Evolutionary conservation across 331 rosid species (phyloP).

Genomic region (Malus hybrid): DNA sequence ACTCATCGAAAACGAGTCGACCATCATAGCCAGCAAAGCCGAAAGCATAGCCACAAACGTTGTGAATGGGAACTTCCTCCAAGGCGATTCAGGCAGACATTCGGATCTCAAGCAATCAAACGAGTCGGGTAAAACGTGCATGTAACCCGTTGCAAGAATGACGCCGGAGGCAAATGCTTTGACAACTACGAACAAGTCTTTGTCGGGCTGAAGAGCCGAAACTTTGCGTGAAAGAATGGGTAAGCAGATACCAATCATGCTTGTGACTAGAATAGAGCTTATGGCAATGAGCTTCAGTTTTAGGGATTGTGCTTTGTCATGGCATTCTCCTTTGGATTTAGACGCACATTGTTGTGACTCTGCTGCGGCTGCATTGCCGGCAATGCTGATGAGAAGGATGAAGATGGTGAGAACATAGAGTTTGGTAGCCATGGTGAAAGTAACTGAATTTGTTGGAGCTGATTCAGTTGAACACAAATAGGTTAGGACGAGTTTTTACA

Average conservation of each 20-base stretch:
- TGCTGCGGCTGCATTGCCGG: background rate
- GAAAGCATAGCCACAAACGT: conserved; percentile 51
- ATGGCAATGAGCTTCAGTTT: conserved; percentile 51
- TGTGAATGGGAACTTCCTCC: conserved; percentile 61
- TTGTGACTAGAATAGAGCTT: conserved; percentile 25
- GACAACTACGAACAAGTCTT: conserved; percentile 33
- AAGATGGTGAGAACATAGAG: background rate
- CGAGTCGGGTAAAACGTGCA: conserved; percentile 79
- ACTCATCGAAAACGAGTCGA: conserved; percentile 48
- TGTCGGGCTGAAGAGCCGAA: conserved; percentile 36
- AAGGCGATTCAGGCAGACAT: conserved; percentile 50
- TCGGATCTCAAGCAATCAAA: conserved; percentile 31
- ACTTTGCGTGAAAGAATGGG: conserved; percentile 38
- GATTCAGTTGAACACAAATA: background rate
- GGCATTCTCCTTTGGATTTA: conserved; percentile 20
- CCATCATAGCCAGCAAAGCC: conserved; percentile 40
- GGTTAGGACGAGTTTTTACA: background rate
- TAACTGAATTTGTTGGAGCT: background rate
- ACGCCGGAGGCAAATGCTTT: conserved; percentile 71
- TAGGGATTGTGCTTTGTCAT: conserved; percentile 19
- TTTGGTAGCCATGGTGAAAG: background rate
- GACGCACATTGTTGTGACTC: conserved; percentile 13
- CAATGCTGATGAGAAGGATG: conserved; percentile 3
- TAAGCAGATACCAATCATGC: conserved; percentile 45
- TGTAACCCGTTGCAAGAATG: conserved; percentile 72